phyloP scores from a whole-genome alignment of 2,329 filamentous ascomycete genomes.

The Fusarium sp. region DNA sequence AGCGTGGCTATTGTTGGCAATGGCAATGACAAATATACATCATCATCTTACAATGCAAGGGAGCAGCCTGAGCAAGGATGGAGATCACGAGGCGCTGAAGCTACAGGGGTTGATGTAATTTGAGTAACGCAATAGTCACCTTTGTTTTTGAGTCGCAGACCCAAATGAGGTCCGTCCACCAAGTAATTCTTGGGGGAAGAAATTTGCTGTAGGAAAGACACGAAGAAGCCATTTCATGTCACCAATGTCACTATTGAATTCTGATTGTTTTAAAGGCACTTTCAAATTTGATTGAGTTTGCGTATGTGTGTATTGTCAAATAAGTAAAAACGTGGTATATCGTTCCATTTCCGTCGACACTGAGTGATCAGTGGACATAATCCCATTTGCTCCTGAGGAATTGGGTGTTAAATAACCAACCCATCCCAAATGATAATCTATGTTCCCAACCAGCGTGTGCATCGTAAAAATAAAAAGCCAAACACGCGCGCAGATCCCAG shows the following conservation, averaged over 20 bases:
- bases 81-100: constrained; percentile 48
- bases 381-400: constrained; percentile 41
- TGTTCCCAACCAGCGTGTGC: constrained; percentile 50
- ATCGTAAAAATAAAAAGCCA: constrained; percentile 43
- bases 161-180: constrained; percentile 14
- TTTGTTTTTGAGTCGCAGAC: not conserved
- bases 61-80: constrained; percentile 42
- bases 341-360: constrained; percentile 49
- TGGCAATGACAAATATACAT: constrained; percentile 22
- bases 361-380: constrained; percentile 50
- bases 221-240: constrained; percentile 5
- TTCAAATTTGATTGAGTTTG: constrained; percentile 38
- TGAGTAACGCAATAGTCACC: constrained; percentile 30
- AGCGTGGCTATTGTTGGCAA: constrained; percentile 10
- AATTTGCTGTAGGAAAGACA: constrained; percentile 18
- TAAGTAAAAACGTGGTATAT: constrained; percentile 46
- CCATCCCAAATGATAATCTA: constrained; percentile 46
- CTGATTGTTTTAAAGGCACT: constrained; percentile 30
- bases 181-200: constrained; percentile 14
- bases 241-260: constrained; percentile 3
- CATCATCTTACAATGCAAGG: constrained; percentile 34
- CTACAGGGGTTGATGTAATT: constrained; percentile 42
- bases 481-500: constrained; percentile 15
- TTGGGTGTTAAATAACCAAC: constrained; percentile 26
- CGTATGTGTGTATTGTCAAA: not conserved